Percentiles rank a stretch among this genome's conserved stretches.
These are phyloP conservation scores for Epichloe uncinata DNA, from an alignment of 2,329 filamentous ascomycete genomes.

Conservation along the genomic window DNA sequence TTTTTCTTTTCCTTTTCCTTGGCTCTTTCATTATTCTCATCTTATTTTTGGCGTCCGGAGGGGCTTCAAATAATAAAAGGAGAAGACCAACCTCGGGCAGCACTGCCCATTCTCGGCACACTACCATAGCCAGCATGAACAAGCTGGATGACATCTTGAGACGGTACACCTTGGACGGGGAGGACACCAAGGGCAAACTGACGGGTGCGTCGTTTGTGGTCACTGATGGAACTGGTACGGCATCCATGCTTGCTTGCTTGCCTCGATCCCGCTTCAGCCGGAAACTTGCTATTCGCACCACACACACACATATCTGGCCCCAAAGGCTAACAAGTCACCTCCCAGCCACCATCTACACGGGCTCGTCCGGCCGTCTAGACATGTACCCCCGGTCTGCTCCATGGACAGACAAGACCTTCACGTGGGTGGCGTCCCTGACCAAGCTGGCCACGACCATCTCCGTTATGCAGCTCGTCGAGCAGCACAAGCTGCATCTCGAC, in stretches of 20 bases:
- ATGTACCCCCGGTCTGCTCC: conserved; percentile 14
- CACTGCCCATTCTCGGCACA: too few relatives aligned
- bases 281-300: not conserved
- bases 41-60: too few relatives aligned
- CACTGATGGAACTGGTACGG: conserved; percentile 18
- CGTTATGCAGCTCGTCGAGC: conserved; percentile 28
- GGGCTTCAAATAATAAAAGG: too few relatives aligned
- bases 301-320: not conserved
- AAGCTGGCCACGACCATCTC: conserved; percentile 26
- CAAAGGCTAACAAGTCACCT: too few relatives aligned
- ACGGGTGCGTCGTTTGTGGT: conserved; percentile 25
- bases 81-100: too few relatives aligned
- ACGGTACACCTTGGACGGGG: conserved; percentile 15
- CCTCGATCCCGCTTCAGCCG: not conserved
- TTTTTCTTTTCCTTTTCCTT: too few relatives aligned
- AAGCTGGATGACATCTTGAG: conserved; percentile 17
- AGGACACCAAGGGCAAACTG: conserved; percentile 19
- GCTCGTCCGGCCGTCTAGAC: conserved; percentile 22
- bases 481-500: conserved; percentile 21
- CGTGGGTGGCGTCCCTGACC: conserved; percentile 28
- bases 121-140: conserved; percentile 15
- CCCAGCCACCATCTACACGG: conserved; percentile 22
- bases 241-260: not conserved
- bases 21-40: too few relatives aligned
- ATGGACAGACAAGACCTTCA: conserved; percentile 21